Percentiles rank a stretch among this genome's conserved stretches.
phyloP scores from a whole-genome alignment of 352 stramenopile genomes.

The Phytopythium litorale region DNA sequence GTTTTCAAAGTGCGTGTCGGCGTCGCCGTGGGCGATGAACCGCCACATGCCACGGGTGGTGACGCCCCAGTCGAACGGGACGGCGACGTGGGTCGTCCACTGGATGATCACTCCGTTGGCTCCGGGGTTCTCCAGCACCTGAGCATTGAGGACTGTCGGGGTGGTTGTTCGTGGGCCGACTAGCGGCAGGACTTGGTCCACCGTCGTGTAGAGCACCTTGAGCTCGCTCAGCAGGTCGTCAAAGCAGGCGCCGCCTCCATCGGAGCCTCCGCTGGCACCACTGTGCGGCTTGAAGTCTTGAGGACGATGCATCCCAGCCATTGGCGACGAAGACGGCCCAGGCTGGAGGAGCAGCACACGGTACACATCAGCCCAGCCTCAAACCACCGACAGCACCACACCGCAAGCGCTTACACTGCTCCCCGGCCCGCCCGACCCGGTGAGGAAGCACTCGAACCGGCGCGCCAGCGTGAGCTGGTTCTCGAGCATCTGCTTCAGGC shows the following conservation, averaged over 20 bases:
- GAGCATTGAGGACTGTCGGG: background rate
- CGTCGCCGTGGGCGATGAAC: background rate
- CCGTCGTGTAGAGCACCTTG: background rate
- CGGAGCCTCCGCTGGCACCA: background rate
- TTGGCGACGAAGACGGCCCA: background rate
- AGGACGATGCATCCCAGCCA: background rate
- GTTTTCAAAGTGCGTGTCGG: background rate
- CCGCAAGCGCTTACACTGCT: background rate
- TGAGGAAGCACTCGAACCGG: conserved; percentile 6
- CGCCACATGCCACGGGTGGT: conserved; percentile 1
- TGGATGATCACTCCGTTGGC: background rate
- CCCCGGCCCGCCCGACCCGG: background rate
- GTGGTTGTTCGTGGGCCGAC: background rate
- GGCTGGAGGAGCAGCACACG: background rate
- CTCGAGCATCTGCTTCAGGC: conserved; percentile 10
- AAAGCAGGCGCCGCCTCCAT: background rate
- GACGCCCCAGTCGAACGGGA: conserved; percentile 6
- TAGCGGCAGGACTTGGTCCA: conserved; percentile 2
- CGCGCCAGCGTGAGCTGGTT: conserved; percentile 10
- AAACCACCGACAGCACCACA: background rate
- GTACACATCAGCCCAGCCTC: background rate
- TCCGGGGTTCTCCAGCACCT: background rate
- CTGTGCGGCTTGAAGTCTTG: background rate
- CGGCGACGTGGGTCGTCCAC: background rate
- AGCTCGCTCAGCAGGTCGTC: background rate